Conservation (phyloP, 108 stramenopile genomes). For the Schizochytrium sp. region DNA sequence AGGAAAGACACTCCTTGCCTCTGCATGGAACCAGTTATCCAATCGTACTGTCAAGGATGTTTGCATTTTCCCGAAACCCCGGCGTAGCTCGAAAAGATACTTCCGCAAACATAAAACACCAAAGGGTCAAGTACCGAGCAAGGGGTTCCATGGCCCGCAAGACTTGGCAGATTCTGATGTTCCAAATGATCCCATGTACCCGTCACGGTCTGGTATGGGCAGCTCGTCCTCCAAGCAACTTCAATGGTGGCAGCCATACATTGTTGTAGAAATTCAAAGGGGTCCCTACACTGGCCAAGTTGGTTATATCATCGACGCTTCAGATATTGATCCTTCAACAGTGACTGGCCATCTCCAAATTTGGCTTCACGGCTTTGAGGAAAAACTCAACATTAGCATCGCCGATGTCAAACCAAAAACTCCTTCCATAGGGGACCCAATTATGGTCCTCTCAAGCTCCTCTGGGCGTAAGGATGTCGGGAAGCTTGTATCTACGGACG, state of each 20-base stretch:
- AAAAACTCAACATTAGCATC: neutral
- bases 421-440: conserved; percentile 18
- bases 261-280: neutral
- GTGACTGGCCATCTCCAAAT: neutral
- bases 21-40: neutral
- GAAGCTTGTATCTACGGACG: conserved; percentile 19
- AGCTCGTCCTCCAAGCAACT: neutral
- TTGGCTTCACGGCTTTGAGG: conserved; percentile 42
- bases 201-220: neutral
- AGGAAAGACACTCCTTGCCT: neutral
- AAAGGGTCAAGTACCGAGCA: neutral
- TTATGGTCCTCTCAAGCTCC: conserved; percentile 40
- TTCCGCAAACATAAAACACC: neutral
- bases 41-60: neutral
- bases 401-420: neutral
- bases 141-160: neutral
- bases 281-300: conserved; percentile 22
- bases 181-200: neutral
- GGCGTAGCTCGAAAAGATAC: neutral
- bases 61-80: neutral
- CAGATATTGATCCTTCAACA: neutral
- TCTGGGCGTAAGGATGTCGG: conserved; percentile 45
- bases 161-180: neutral
- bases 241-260: conserved; percentile 48
- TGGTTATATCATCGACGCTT: conserved; percentile 19